Conservation (phyloP, 1,284 basidiomycete species). For the Fistulina hepatica region DNA sequence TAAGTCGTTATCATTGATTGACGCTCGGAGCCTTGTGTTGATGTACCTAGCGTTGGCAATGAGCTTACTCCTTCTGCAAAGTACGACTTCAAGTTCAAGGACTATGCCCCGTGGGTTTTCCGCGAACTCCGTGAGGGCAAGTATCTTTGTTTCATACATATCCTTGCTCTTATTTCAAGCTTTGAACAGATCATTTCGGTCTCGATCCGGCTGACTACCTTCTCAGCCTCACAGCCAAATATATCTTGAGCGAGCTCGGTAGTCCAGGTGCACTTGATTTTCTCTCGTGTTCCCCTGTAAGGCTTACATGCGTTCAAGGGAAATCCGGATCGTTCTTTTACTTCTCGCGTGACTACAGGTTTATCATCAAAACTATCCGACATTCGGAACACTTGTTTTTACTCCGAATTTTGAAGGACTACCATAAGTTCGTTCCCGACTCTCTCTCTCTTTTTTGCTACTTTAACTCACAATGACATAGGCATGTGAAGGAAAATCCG, state of each 20-base stretch:
- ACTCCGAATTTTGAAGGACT: conserved; percentile 73
- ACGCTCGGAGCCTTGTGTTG: conserved; percentile 11
- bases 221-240: conserved; percentile 91
- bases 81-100: conserved; percentile 99
- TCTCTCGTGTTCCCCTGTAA: too few species aligned
- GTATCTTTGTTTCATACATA: too few species aligned
- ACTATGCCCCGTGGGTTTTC: conserved; percentile 98
- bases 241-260: conserved; percentile 97
- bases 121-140: conserved; percentile 88
- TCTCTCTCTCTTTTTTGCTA: too few species aligned
- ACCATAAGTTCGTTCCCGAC: too few species aligned
- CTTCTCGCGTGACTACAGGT: conserved; percentile 96
- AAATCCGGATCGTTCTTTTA: conserved; percentile 99
- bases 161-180: too few species aligned
- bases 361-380: conserved; percentile 99
- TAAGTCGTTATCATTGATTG: conserved; percentile 28
- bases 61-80: conserved; percentile 94
- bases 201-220: conserved; percentile 97
- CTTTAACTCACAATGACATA: too few species aligned
- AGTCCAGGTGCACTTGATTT: too few species aligned
- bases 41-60: conserved; percentile 68
- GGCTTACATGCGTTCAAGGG: too few species aligned
- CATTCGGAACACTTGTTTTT: conserved; percentile 94
- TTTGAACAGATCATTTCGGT: conserved; percentile 89
- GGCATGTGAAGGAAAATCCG: conserved; percentile 84